Evolutionary conservation across 2,329 filamentous ascomycete genomes (phyloP), one percentile per base, ranked within the genome.

Genomic region (Knufia fluminis): DNA sequence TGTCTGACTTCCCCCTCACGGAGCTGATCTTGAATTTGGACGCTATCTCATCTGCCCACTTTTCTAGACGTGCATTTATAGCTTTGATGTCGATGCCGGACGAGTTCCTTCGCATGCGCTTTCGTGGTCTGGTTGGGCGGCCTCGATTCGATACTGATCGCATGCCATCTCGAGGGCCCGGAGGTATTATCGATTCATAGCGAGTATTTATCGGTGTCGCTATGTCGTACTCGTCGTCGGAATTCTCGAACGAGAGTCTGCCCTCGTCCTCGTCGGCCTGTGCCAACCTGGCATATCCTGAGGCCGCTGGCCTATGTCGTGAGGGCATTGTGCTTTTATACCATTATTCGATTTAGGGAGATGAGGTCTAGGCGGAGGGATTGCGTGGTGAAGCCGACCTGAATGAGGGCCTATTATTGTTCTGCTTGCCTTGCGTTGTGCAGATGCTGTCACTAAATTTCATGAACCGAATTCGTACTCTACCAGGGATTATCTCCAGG

Each of bases 21-120:
- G 82, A 83, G 59, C 78, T 75, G 56, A 90, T 86, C 72, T 95
- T 97, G 77, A 98, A 97, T 61, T 94, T 92, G 59, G 88, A 86
- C 24, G 92, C 90, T 62, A 98, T 97, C 70, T 98, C 92, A 60
- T 97, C 92, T 14, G 92, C 92, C 92, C 92, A 98, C 64, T 86
- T 78, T 69, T 98, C 92, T 22, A 98, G 73, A 20, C 92, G 79
- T 52, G 91, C 90, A 67, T 98, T 98, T 69, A 98, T 97, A 52
- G 92, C 92, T 66, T 97, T 97, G 64, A 98, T 86, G 63, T 98
- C 92, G 16, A 98, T 91, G 2, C 90, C 91, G 17, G 88, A 88
- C 60, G 70, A 77, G 61, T 90, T 92, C 63, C 86, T 85, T 56
- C 82, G 75, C 53, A 73, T 69, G 46, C 79, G 74, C 54, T 75